Evolutionary conservation across 768 basidiomycete species (phyloP).

Genomic region (Phaffia australis): DNA sequence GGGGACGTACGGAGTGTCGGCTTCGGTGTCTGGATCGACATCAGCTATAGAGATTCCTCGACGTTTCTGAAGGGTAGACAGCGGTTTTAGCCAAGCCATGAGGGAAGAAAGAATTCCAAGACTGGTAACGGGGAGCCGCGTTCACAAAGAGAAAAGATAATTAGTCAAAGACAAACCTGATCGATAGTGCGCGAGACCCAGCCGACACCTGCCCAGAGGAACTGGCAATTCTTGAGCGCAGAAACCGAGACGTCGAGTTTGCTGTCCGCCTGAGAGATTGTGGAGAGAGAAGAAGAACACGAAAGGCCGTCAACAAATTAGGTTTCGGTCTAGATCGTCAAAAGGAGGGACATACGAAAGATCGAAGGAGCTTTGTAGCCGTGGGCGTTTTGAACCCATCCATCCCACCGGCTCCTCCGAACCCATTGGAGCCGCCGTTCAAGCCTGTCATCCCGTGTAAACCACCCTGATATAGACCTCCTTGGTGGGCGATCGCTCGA

Average conservation of each 20-base stretch:
- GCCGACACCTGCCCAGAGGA: constrained; percentile 23
- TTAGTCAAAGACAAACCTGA: no score
- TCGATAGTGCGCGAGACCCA: constrained; percentile 26
- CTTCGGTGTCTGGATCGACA: constrained; percentile 20
- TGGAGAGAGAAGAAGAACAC: no score
- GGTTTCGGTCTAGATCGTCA: no score
- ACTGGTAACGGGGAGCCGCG: no score
- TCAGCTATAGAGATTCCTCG: constrained; percentile 18
- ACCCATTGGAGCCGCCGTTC: neutral
- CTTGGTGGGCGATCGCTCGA: constrained; percentile 7
- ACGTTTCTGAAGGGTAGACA: constrained; percentile 13
- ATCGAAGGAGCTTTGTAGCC: constrained; percentile 6
- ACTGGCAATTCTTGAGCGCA: constrained; percentile 15
- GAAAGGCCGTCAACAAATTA: no score
- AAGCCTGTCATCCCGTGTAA: neutral
- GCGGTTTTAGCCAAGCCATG: no score
- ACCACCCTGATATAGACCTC: neutral
- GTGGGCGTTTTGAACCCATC: constrained; percentile 25
- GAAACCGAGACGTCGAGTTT: constrained; percentile 22
- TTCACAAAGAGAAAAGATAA: no score
- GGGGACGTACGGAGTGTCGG: neutral
- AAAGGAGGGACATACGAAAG: neutral
- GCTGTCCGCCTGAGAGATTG: neutral
- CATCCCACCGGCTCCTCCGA: no score
- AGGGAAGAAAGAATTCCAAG: no score